These are phyloP conservation scores for Micromonas commoda DNA, from an alignment of 139 green algal genomes.

Conservation along the genomic window DNA sequence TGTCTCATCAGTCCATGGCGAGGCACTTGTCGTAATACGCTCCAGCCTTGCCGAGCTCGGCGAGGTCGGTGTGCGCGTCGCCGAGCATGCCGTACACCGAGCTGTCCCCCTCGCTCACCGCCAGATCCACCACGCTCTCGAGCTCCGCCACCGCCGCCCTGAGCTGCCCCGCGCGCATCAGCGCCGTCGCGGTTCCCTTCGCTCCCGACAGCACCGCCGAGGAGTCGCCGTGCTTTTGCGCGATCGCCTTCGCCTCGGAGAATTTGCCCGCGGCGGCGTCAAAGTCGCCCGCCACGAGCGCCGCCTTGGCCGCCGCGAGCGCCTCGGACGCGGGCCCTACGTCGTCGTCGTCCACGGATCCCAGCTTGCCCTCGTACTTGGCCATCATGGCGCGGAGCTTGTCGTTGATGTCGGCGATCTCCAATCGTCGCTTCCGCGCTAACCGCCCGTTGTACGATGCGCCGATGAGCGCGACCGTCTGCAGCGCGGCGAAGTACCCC, in stretches of 20 bases:
- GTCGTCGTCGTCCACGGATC: background rate
- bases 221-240: background rate
- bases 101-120: background rate
- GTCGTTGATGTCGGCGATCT: constrained; percentile 12
- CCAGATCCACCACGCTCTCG: background rate
- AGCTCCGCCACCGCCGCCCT: background rate
- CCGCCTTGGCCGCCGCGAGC: background rate
- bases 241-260: background rate
- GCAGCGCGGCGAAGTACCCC: background rate
- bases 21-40: constrained; percentile 34
- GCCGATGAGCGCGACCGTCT: constrained; percentile 15
- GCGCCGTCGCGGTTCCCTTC: constrained; percentile 7
- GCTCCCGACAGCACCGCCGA: background rate
- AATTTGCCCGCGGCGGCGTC: background rate
- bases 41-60: constrained; percentile 20
- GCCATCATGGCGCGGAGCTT: constrained; percentile 11
- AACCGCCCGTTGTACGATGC: constrained; percentile 1
- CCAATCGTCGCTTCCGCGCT: background rate
- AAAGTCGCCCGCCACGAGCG: background rate
- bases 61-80: constrained; percentile 30
- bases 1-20: constrained; percentile 5
- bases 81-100: constrained; percentile 30
- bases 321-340: background rate
- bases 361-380: background rate
- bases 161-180: background rate